phyloP scores from a whole-genome alignment of 495 filamentous ascomycete genomes.

The Aspergillus asperescens region DNA sequence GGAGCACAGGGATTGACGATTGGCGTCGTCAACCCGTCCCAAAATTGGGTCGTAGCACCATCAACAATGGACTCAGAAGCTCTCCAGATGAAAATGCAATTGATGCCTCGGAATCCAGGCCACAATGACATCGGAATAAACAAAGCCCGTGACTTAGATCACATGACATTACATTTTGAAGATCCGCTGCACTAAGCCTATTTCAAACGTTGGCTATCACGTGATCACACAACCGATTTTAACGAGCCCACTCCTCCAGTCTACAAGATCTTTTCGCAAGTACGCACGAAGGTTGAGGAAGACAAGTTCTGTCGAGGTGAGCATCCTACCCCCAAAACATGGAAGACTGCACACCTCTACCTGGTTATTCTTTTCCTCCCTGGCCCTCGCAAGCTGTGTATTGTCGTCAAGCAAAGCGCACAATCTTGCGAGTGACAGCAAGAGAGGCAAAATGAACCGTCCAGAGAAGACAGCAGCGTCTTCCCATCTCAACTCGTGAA shows the following conservation, averaged over 20 bases:
- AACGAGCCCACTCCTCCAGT: constrained; percentile 30
- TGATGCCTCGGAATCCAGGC: background rate
- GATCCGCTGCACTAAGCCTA: constrained; percentile 5
- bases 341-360: background rate
- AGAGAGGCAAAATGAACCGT: background rate
- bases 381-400: background rate
- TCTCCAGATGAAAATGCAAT: background rate
- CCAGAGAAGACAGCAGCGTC: background rate
- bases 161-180: constrained; percentile 13
- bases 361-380: background rate
- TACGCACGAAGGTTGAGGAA: constrained; percentile 52
- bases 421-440: background rate
- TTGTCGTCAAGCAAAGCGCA: background rate
- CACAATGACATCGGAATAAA: constrained; percentile 2
- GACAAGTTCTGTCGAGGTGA: constrained; percentile 54
- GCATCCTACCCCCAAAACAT: constrained; percentile 11
- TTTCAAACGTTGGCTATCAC: constrained; percentile 19
- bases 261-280: constrained; percentile 30
- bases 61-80: background rate
- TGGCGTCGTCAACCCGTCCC: background rate
- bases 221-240: constrained; percentile 49
- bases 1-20: background rate
- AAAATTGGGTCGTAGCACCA: background rate
- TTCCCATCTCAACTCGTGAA: background rate
- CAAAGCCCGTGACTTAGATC: constrained; percentile 7